These are phyloP conservation scores for Boletales sp. DNA, from an alignment of 768 basidiomycete species.

Conservation along the genomic window DNA sequence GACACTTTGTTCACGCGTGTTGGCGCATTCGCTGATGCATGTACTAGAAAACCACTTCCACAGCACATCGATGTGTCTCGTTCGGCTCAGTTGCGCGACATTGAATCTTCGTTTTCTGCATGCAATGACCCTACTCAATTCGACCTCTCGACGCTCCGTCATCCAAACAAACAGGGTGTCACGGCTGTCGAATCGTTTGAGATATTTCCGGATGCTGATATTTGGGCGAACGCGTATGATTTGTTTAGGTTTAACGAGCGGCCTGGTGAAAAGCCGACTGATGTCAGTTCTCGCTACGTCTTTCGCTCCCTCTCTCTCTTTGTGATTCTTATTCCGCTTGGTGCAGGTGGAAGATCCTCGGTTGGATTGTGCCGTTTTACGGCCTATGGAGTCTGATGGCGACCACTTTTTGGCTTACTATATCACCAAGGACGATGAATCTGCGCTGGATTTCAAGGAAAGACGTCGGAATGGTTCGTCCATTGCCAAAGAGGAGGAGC, in stretches of 20 bases:
- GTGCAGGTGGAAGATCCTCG: slow-evolving; percentile 71
- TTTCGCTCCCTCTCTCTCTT: neutral
- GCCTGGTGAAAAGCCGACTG: slow-evolving; percentile 71
- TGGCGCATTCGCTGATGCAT: neutral
- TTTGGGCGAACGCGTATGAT: slow-evolving; percentile 90
- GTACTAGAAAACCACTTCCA: slow-evolving; percentile 45
- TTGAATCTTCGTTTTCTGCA: slow-evolving; percentile 72
- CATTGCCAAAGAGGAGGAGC: slow-evolving; percentile 48
- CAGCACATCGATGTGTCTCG: slow-evolving; percentile 67
- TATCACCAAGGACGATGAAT: slow-evolving; percentile 71
- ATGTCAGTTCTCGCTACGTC: slow-evolving; percentile 42
- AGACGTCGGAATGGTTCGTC: slow-evolving; percentile 42
- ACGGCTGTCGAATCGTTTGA: slow-evolving; percentile 80
- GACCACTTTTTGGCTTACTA: slow-evolving; percentile 88
- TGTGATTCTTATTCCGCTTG: neutral
- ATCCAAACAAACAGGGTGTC: slow-evolving; percentile 76
- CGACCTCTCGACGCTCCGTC: slow-evolving; percentile 55
- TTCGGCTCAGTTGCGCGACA: slow-evolving; percentile 69
- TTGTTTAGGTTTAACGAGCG: slow-evolving; percentile 82
- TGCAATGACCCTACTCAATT: slow-evolving; percentile 51
- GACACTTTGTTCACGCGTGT: neutral
- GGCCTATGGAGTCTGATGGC: slow-evolving; percentile 85
- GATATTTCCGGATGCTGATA: slow-evolving; percentile 76
- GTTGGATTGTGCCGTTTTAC: slow-evolving; percentile 78
- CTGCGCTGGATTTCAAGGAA: slow-evolving; percentile 63